Conservation (phyloP, 768 basidiomycete genomes). For the Lactarius psammicola region DNA sequence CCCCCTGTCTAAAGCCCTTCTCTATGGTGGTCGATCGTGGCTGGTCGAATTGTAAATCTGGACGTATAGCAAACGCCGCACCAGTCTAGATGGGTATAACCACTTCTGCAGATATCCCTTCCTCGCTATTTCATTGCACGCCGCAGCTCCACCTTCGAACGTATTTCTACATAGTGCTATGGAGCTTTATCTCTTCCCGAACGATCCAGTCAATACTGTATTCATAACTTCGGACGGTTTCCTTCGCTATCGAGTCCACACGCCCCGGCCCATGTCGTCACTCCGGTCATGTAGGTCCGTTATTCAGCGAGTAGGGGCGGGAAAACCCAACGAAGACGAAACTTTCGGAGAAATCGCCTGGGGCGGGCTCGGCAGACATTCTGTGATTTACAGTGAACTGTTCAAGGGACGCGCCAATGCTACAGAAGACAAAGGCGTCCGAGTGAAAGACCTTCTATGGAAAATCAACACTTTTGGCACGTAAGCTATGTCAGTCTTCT, state of each 20-base stretch:
- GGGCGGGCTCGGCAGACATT: slow-evolving; percentile 39
- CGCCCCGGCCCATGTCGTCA: slow-evolving; percentile 36
- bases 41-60: slow-evolving; percentile 12
- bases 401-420: slow-evolving; percentile 19
- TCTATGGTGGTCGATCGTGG: not conserved
- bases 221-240: slow-evolving; percentile 52
- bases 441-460: slow-evolving; percentile 28
- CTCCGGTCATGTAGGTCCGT: slow-evolving; percentile 38
- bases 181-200: slow-evolving; percentile 53
- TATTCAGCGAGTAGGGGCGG: slow-evolving; percentile 41
- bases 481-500: slow-evolving; percentile 13
- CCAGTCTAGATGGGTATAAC: slow-evolving; percentile 12
- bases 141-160: slow-evolving; percentile 21
- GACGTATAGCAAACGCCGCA: slow-evolving; percentile 4
- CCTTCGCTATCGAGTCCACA: slow-evolving; percentile 49
- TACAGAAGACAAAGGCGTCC: slow-evolving; percentile 17
- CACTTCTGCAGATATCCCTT: slow-evolving; percentile 5
- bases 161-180: slow-evolving; percentile 33
- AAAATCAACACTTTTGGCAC: slow-evolving; percentile 24
- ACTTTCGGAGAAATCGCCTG: slow-evolving; percentile 53
- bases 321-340: slow-evolving; percentile 38
- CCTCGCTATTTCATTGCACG: not conserved
- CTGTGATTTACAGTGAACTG: slow-evolving; percentile 30
- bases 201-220: slow-evolving; percentile 49
- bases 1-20: not conserved